Evolutionary conservation across 208 protist species (phyloP), one percentile per base, ranked within the genome.

Genomic region (Tritrichomonas musculus): DNA sequence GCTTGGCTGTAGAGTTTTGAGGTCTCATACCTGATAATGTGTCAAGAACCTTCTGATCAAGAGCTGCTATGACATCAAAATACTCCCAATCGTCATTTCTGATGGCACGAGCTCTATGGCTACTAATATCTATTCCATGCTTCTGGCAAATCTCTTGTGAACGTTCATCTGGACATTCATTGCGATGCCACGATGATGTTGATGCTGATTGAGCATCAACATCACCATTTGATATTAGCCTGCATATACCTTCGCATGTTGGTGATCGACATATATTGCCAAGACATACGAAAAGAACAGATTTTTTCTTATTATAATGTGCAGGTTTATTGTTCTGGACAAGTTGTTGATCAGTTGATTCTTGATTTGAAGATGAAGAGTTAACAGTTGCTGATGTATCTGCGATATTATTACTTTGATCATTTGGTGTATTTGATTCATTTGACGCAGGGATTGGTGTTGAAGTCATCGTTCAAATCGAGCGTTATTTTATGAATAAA

Each of bases 1-100:
- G 13, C 57, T 53, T 20, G 8, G 41, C 77, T 27, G 53, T 88
- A 39, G 47, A 8, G 53, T 60, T 60, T 60, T 60, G 53, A 33
- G 77, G 77, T 14, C 41, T 53, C 77, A 88, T 88, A 0, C 9
- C 41, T 14, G 27, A 4, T 20, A 88, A 47, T 2, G 27, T 33
- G 0, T 88, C 47, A 57, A 47, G 41, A 8, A 88, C 77, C 22
- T 25, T 57, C 9, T 88, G 41, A 57, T 88, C 77, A 57, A 88
- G 47, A 11, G 77, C 77, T 39, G 77, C 77, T 27, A 88, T 88
- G 41, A 88, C 39, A 88, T 88, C 77, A 30, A 88, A 88, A 53
- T n/a, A 60, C 39, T 88, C 47, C 77, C 77, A 88, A 88, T 88
- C 77, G 27, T 53, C 41, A 9, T 44, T 49, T 55, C 47, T 49